These are phyloP conservation scores for Leptographium galeiforme DNA, from an alignment of 2,329 filamentous ascomycete species.

Conservation along the genomic window DNA sequence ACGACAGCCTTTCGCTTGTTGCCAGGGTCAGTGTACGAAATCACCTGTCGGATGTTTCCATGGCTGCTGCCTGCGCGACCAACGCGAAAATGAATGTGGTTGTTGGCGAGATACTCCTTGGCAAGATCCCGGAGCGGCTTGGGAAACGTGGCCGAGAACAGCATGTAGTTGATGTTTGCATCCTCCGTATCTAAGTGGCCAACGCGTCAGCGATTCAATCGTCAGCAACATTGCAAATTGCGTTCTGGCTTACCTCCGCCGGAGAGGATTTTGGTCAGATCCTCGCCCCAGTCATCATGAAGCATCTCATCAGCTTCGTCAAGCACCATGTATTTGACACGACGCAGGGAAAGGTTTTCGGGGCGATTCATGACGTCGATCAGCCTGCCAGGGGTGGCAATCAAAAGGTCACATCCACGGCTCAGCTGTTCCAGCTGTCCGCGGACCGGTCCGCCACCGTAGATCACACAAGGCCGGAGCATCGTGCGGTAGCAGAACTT, in stretches of 20 bases:
- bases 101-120: slow-evolving; percentile 56
- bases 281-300: slow-evolving; percentile 60
- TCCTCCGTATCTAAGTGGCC: slow-evolving; percentile 53
- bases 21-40: slow-evolving; percentile 52
- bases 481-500: slow-evolving; percentile 90
- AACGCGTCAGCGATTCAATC: background rate
- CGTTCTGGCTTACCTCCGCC: slow-evolving; percentile 56
- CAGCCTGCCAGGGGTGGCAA: slow-evolving; percentile 79
- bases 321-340: slow-evolving; percentile 70
- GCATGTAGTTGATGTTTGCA: slow-evolving; percentile 54
- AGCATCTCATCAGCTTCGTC: slow-evolving; percentile 96
- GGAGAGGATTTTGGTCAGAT: slow-evolving; percentile 61
- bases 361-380: slow-evolving; percentile 68
- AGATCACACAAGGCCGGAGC: slow-evolving; percentile 81
- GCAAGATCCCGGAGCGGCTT: slow-evolving; percentile 66
- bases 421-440: slow-evolving; percentile 61
- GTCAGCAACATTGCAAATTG: background rate
- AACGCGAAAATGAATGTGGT: slow-evolving; percentile 70
- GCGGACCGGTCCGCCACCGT: slow-evolving; percentile 64
- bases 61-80: slow-evolving; percentile 78
- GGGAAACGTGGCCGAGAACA: slow-evolving; percentile 94
- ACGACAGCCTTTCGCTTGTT: slow-evolving; percentile 59
- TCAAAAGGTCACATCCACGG: slow-evolving; percentile 78
- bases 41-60: slow-evolving; percentile 65
- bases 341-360: slow-evolving; percentile 54